phyloP scores from a whole-genome alignment of 176 grass and related monocot genomes.

The Bonia amplexicaulis region DNA sequence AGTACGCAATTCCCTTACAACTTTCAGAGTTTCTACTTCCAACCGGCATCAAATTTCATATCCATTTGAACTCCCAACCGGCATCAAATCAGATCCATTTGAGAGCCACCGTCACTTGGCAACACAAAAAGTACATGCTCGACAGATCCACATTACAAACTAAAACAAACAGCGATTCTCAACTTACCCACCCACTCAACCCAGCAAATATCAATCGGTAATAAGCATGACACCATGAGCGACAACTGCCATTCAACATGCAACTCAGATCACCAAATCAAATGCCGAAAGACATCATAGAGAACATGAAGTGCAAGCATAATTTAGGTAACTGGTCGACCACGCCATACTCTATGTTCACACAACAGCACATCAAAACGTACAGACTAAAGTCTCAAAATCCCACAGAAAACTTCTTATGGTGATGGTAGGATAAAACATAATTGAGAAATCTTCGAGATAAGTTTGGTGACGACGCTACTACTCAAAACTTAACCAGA shows the following conservation, averaged over 20 bases:
- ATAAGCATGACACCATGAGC: rapidly evolving
- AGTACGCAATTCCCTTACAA: neutral
- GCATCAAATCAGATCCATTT: neutral
- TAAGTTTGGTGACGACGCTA: neutral
- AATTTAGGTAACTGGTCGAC: neutral
- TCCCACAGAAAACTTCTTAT: conserved; percentile 11
- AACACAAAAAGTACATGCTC: neutral
- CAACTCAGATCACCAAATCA: neutral
- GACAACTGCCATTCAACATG: no score
- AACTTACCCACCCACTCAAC: neutral
- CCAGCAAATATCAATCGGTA: no score
- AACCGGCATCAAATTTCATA: no score
- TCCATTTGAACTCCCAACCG: neutral
- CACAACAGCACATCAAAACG: neutral
- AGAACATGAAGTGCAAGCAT: neutral
- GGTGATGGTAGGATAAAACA: conserved; percentile 11
- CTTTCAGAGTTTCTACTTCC: neutral
- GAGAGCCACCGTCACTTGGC: neutral
- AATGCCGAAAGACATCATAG: neutral
- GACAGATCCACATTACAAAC: neutral
- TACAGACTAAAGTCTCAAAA: neutral
- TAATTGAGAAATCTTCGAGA: neutral
- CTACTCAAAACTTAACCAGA: conserved; percentile 37
- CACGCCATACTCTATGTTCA: conserved; percentile 25
- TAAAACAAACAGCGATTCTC: neutral